These are phyloP conservation scores for Lactarius sp. DNA, from an alignment of 768 basidiomycete species.

Conservation along the genomic window DNA sequence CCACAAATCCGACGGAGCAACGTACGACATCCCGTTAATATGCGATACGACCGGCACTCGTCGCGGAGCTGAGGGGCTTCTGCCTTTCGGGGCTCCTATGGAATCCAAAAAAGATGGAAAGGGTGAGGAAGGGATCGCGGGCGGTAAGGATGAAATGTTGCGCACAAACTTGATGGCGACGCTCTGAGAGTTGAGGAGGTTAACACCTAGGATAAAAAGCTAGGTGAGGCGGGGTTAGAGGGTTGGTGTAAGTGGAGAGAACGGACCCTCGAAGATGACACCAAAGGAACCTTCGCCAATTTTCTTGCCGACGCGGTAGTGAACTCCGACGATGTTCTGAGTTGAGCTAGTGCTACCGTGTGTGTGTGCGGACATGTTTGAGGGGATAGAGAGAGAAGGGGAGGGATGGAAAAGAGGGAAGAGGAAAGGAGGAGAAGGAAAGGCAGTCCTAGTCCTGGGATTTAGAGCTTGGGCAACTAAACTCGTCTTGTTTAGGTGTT, in stretches of 20 bases:
- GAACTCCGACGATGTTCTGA: slow-evolving; percentile 85
- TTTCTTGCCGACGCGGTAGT: slow-evolving; percentile 98
- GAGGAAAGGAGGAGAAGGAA: slow-evolving; percentile 18
- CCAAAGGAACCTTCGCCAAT: slow-evolving; percentile 99
- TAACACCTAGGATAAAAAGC: slow-evolving; percentile 61
- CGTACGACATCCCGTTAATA: slow-evolving; percentile 80
- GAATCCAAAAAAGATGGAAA: slow-evolving; percentile 16
- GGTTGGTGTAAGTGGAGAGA: slow-evolving; percentile 14
- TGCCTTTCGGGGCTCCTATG: slow-evolving; percentile 85
- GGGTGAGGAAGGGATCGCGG: background rate
- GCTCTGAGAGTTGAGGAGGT: slow-evolving; percentile 95
- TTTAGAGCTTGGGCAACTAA: no score
- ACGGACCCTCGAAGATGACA: slow-evolving; percentile 85
- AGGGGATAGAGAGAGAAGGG: slow-evolving; percentile 18
- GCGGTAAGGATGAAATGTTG: slow-evolving; percentile 17
- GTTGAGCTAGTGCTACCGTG: slow-evolving; percentile 50
- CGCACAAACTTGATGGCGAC: slow-evolving; percentile 99
- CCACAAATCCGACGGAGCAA: slow-evolving; percentile 18
- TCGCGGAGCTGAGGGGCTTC: slow-evolving; percentile 98
- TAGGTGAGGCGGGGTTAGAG: slow-evolving; percentile 8
- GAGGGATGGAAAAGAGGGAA: slow-evolving; percentile 16
- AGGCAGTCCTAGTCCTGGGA: slow-evolving; percentile 1
- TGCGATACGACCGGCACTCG: slow-evolving; percentile 96
- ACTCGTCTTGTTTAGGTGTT: background rate
- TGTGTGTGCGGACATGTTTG: slow-evolving; percentile 37